Evolutionary conservation across 2,329 filamentous ascomycete species (phyloP).

Genomic region (Chaetoscypha palmicola): DNA sequence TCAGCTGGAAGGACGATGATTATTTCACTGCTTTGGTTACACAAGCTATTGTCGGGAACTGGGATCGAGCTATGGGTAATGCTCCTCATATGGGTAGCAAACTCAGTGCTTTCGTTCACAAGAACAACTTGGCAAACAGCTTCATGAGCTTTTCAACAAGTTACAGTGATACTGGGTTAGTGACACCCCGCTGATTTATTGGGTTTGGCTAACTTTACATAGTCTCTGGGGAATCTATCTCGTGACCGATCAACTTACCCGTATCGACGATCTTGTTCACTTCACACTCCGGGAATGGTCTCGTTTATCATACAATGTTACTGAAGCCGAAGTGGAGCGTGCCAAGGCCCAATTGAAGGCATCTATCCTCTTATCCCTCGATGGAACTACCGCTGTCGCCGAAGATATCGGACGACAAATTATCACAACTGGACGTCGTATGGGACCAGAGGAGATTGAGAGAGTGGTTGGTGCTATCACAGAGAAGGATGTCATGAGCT

Average conservation of each 20-base stretch:
- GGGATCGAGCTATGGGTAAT: constrained; percentile 98
- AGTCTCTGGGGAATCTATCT: constrained; percentile 99
- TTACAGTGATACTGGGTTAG: constrained; percentile 98
- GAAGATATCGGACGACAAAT: constrained; percentile 99
- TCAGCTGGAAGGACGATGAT: constrained; percentile 98
- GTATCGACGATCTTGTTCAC: constrained; percentile 92
- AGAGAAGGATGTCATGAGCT: constrained; percentile 95
- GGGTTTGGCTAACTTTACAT: constrained; percentile 30
- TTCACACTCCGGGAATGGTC: constrained; percentile 99
- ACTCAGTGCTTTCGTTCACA: constrained; percentile 89
- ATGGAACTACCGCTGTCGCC: constrained; percentile 93
- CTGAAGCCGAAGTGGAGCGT: constrained; percentile 87
- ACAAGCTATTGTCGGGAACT: constrained; percentile 98
- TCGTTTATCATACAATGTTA: constrained; percentile 82
- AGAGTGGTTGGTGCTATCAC: constrained; percentile 80
- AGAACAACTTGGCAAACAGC: constrained; percentile 95
- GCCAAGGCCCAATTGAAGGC: constrained; percentile 99
- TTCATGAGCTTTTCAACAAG: constrained; percentile 99
- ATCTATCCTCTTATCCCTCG: constrained; percentile 91
- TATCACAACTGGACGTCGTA: constrained; percentile 89
- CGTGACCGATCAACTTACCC: constrained; percentile 80
- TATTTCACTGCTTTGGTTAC: constrained; percentile 98
- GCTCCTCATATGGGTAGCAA: constrained; percentile 97
- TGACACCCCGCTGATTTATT: constrained; percentile 6
- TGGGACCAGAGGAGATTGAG: constrained; percentile 92